phyloP scores from a whole-genome alignment of 1,284 basidiomycete species.

The Sporisorium exsertum region DNA sequence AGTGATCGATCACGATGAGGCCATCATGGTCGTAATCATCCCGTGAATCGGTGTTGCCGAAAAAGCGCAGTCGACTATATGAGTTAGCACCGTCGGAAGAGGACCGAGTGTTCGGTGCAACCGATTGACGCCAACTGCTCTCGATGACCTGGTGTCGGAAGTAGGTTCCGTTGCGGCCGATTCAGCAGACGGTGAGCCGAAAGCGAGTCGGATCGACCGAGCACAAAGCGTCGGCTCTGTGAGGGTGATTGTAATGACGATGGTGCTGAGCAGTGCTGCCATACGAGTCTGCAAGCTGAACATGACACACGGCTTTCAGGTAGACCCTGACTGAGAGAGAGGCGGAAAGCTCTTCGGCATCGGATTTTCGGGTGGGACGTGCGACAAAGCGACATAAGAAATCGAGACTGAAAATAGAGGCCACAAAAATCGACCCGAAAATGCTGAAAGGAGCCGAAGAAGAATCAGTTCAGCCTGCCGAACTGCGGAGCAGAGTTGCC shows the following conservation, averaged over 20 bases:
- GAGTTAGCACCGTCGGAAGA: not conserved
- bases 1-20: not conserved
- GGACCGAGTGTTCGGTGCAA: not conserved
- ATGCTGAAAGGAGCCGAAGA: not conserved
- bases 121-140: not conserved
- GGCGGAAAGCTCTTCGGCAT: not conserved
- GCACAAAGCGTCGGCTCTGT: too few relatives aligned
- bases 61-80: not conserved
- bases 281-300: not conserved
- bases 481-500: not conserved
- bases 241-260: not conserved
- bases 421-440: not conserved
- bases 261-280: not conserved
- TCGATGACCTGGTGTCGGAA: not conserved
- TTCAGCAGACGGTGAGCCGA: slow-evolving; percentile 7
- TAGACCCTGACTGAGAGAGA: slow-evolving; percentile 1
- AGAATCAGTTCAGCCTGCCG: not conserved
- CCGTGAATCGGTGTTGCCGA: not conserved
- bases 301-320: not conserved
- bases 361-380: not conserved
- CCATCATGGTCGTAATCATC: not conserved
- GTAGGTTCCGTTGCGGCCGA: not conserved
- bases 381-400: not conserved
- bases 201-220: not conserved
- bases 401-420: not conserved